Conservation (phyloP, 192 early-diverging fungal species). For the Backusella macrospora region DNA sequence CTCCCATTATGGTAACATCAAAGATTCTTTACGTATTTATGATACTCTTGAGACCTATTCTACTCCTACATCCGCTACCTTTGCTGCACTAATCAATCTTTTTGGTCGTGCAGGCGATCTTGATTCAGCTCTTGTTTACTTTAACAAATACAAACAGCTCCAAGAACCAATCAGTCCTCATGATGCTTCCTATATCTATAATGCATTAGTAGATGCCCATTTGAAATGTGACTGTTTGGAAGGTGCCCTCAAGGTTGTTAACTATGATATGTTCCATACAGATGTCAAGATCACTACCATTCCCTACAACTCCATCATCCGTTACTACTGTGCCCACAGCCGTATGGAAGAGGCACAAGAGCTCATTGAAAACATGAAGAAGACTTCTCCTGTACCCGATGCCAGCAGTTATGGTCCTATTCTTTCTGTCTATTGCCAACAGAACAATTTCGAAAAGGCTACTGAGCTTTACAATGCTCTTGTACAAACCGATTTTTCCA, state of each 20-base stretch:
- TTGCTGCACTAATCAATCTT: conserved; percentile 57
- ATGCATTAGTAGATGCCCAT: conserved; percentile 42
- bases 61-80: conserved; percentile 53
- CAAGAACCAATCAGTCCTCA: conserved; percentile 10
- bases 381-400: conserved; percentile 31
- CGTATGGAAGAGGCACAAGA: conserved; percentile 26
- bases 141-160: conserved; percentile 28
- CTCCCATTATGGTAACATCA: conserved; percentile 40
- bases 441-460: conserved; percentile 17
- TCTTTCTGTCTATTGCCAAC: conserved; percentile 28
- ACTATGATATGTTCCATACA: conserved; percentile 33
- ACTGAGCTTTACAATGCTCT: conserved; percentile 30
- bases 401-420: conserved; percentile 42
- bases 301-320: conserved; percentile 42
- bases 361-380: conserved; percentile 25
- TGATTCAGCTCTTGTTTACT: conserved; percentile 28
- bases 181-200: conserved; percentile 41
- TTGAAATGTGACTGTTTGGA: conserved; percentile 35
- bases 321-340: conserved; percentile 28
- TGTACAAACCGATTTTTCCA: conserved; percentile 34
- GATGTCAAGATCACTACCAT: conserved; percentile 31
- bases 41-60: conserved; percentile 25
- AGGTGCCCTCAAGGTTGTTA: conserved; percentile 34
- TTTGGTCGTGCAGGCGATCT: conserved; percentile 45
- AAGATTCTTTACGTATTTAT: conserved; percentile 33